These are phyloP conservation scores for Colletotrichum sp. DNA, from an alignment of 2,329 filamentous ascomycete species.

Conservation along the genomic window DNA sequence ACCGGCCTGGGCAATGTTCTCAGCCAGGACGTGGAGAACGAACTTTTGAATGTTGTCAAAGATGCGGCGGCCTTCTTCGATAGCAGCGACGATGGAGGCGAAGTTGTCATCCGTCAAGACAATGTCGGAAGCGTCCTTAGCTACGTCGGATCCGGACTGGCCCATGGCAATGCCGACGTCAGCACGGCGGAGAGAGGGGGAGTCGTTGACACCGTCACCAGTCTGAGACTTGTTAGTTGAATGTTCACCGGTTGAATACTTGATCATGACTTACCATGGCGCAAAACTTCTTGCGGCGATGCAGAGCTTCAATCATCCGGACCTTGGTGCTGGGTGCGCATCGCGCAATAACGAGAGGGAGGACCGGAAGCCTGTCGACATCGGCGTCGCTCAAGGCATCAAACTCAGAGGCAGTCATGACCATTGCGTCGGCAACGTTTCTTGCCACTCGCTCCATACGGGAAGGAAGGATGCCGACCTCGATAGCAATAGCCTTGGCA, in stretches of 20 bases:
- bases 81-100: slow-evolving; percentile 66
- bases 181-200: slow-evolving; percentile 64
- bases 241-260: no score
- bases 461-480: slow-evolving; percentile 60
- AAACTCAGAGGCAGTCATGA: slow-evolving; percentile 65
- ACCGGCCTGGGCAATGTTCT: slow-evolving; percentile 68
- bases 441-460: slow-evolving; percentile 49
- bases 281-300: slow-evolving; percentile 63
- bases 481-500: slow-evolving; percentile 60
- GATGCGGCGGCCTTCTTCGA: slow-evolving; percentile 68
- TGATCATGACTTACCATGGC: slow-evolving; percentile 56
- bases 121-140: slow-evolving; percentile 63
- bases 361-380: slow-evolving; percentile 61
- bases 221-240: no score
- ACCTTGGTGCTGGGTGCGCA: slow-evolving; percentile 71
- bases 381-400: slow-evolving; percentile 63
- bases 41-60: slow-evolving; percentile 73
- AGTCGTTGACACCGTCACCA: slow-evolving; percentile 70
- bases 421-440: slow-evolving; percentile 57
- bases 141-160: slow-evolving; percentile 66
- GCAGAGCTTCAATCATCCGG: slow-evolving; percentile 67
- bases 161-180: slow-evolving; percentile 74
- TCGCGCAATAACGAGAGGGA: slow-evolving; percentile 67
- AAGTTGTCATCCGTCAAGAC: slow-evolving; percentile 72
- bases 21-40: slow-evolving; percentile 61